phyloP scores from a whole-genome alignment of 2,329 filamentous ascomycete species.

The Colletotrichum coccodes region DNA sequence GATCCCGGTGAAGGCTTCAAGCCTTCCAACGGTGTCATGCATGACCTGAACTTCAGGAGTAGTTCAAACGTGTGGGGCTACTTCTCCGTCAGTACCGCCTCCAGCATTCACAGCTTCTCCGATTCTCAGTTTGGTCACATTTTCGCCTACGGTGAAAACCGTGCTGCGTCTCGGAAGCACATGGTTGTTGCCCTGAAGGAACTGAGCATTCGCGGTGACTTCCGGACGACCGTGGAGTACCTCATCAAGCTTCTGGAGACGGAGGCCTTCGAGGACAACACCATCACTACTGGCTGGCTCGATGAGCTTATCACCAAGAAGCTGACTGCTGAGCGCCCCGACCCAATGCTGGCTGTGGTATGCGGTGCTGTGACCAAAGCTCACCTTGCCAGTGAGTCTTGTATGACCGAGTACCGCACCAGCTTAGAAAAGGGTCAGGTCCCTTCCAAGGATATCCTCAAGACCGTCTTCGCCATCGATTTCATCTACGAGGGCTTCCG shows the following conservation, averaged over 20 bases:
- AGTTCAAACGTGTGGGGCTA: constrained; percentile 99
- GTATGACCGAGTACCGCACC: constrained; percentile 85
- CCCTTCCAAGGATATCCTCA: constrained; percentile 93
- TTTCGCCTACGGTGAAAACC: constrained; percentile 98
- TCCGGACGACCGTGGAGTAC: constrained; percentile 98
- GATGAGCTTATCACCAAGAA: constrained; percentile 99
- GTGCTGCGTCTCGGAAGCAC: constrained; percentile 95
- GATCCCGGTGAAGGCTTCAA: constrained; percentile 99
- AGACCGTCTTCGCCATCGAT: constrained; percentile 96
- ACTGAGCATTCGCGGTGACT: constrained; percentile 98
- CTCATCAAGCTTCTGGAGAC: constrained; percentile 99
- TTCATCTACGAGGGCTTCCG: constrained; percentile 98
- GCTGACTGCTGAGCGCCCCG: constrained; percentile 93
- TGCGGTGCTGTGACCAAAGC: constrained; percentile 96
- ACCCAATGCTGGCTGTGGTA: constrained; percentile 92
- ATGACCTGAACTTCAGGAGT: constrained; percentile 98
- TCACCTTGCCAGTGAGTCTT: constrained; percentile 91
- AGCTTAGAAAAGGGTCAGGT: constrained; percentile 98
- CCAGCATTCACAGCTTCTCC: constrained; percentile 98
- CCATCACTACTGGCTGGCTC: constrained; percentile 98
- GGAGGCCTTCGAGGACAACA: constrained; percentile 98
- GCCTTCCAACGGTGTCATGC: constrained; percentile 98
- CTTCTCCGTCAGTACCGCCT: constrained; percentile 96
- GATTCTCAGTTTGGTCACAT: constrained; percentile 99
- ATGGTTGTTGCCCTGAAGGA: constrained; percentile 99